Percentiles rank a stretch among this genome's conserved stretches.
These are phyloP conservation scores for Acrocalymma vagum DNA, from an alignment of 2,329 filamentous ascomycete species.

Conservation along the genomic window DNA sequence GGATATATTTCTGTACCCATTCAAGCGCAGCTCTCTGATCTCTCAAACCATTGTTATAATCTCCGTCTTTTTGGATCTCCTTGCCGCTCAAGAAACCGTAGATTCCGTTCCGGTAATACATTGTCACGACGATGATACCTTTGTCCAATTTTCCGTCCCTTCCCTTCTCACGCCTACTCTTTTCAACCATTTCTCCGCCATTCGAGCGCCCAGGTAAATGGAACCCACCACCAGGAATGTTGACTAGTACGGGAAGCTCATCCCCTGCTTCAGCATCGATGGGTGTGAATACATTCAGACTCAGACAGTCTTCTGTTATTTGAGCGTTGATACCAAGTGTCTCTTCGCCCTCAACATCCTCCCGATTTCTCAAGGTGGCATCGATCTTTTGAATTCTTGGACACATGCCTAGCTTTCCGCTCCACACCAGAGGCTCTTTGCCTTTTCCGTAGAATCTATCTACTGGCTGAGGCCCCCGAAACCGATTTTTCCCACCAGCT, in stretches of 20 bases:
- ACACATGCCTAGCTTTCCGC: conserved; percentile 41
- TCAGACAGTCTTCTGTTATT: conserved; percentile 52
- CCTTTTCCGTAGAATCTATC: conserved; percentile 32
- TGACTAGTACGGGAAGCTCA: conserved; percentile 50
- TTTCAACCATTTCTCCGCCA: conserved; percentile 40
- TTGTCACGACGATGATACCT: conserved; percentile 40
- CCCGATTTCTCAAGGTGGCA: conserved; percentile 27
- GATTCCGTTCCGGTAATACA: conserved; percentile 49
- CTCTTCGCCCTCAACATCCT: conserved; percentile 35
- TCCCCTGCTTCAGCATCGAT: conserved; percentile 42
- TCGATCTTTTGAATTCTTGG: conserved; percentile 45
- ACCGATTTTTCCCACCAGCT: conserved; percentile 37
- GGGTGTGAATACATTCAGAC: conserved; percentile 47
- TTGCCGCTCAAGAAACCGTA: conserved; percentile 56
- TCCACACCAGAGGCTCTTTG: conserved; percentile 36
- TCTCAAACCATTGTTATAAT: conserved; percentile 46
- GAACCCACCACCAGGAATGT: conserved; percentile 57
- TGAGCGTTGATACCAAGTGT: conserved; percentile 35
- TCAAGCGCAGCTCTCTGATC: conserved; percentile 51
- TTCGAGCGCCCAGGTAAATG: conserved; percentile 45
- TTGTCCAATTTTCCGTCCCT: conserved; percentile 37
- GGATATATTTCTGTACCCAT: conserved; percentile 53
- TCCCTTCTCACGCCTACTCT: conserved; percentile 35
- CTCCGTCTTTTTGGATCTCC: conserved; percentile 46
- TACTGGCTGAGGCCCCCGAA: conserved; percentile 40